Evolutionary conservation across 2,329 filamentous ascomycete species (phyloP).

Genomic region (Trichoderma koningii): DNA sequence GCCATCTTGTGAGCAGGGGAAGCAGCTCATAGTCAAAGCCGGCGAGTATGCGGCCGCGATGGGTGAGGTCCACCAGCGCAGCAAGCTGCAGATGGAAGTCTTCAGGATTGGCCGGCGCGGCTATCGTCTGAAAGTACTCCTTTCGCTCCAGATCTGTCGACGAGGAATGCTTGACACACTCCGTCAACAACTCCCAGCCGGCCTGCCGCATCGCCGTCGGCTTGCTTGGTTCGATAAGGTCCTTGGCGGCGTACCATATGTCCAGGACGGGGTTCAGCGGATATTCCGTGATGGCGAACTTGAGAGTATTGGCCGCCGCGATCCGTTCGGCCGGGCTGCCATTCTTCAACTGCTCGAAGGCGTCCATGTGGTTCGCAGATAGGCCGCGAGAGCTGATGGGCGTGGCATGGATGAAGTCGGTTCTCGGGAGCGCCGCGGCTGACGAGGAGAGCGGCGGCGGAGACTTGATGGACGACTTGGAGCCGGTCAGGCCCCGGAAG

Average conservation of each 20-base stretch:
- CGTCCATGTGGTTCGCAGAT: slow-evolving; percentile 55
- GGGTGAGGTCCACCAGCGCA: slow-evolving; percentile 62
- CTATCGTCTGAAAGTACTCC: slow-evolving; percentile 65
- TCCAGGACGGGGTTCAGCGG: slow-evolving; percentile 60
- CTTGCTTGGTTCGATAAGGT: slow-evolving; percentile 62
- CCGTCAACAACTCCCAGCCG: slow-evolving; percentile 67
- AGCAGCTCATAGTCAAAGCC: slow-evolving; percentile 70
- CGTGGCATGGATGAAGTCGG: slow-evolving; percentile 50
- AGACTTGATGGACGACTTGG: slow-evolving; percentile 54
- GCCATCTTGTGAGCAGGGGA: slow-evolving; percentile 63
- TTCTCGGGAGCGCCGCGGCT: slow-evolving; percentile 43
- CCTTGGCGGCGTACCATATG: slow-evolving; percentile 68
- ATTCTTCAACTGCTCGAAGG: slow-evolving; percentile 57
- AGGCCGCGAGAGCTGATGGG: slow-evolving; percentile 47
- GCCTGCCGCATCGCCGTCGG: slow-evolving; percentile 55
- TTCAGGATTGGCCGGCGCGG: slow-evolving; percentile 56
- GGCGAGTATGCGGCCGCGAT: slow-evolving; percentile 61
- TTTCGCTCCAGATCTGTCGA: slow-evolving; percentile 68
- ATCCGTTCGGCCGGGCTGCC: slow-evolving; percentile 57
- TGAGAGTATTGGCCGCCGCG: slow-evolving; percentile 59
- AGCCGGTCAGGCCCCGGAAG: slow-evolving; percentile 62
- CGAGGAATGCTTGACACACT: slow-evolving; percentile 63
- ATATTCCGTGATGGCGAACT: slow-evolving; percentile 59
- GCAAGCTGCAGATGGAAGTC: slow-evolving; percentile 69
- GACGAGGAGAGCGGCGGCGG: slow-evolving; percentile 48